phyloP scores from a whole-genome alignment of 306 rosid genomes.

The Gynostemma pentaphyllum region DNA sequence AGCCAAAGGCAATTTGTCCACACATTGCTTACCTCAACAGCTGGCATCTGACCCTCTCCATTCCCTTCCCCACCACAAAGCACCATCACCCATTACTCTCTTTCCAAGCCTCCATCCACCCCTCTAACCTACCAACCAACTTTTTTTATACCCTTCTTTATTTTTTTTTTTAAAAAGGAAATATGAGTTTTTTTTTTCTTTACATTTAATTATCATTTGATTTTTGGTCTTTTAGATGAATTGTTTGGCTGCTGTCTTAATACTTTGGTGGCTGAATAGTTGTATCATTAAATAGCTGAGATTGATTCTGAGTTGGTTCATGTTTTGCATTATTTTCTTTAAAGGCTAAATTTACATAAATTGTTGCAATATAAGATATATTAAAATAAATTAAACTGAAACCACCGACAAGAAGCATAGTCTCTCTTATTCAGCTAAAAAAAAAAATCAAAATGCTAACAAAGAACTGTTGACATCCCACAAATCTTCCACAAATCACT shows the following conservation, averaged over 20 bases:
- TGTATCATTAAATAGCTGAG: background rate
- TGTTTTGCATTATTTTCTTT: background rate
- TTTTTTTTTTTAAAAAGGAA: background rate
- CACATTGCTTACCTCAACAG: conserved; percentile 1
- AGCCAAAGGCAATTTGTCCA: conserved; percentile 4
- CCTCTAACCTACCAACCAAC: background rate
- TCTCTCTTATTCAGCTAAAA: conserved; percentile 2
- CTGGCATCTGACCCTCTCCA: background rate
- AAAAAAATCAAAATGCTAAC: conserved; percentile 4
- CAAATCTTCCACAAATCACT: conserved; percentile 6
- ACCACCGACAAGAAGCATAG: background rate
- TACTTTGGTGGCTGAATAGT: background rate
- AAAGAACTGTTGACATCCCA: conserved; percentile 4
- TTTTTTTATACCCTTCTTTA: background rate
- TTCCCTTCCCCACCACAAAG: conserved; percentile 1
- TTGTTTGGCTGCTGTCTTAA: background rate
- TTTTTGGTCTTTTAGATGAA: background rate
- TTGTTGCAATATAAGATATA: background rate
- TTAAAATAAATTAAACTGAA: background rate
- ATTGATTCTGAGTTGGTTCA: background rate
- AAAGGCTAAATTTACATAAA: background rate
- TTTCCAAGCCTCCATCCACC: background rate
- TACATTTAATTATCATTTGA: background rate
- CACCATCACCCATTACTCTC: background rate
- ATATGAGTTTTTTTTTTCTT: background rate